Conservation (phyloP, 2,329 filamentous ascomycete genomes). For the Cladosporium sp. region DNA sequence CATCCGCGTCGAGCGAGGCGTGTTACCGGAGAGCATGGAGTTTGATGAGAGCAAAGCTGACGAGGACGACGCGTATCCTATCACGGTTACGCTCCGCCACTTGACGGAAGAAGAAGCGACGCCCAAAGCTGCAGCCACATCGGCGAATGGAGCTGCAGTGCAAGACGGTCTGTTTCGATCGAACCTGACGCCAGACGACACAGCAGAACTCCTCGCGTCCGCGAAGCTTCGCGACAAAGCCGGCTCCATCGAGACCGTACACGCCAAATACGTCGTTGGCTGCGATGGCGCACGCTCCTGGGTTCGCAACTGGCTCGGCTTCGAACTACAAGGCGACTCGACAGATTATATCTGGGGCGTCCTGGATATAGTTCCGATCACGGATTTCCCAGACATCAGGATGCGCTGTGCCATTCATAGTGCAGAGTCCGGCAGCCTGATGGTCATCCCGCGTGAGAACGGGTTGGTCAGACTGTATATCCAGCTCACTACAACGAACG, state of each 20-base stretch:
- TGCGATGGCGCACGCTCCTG: neutral
- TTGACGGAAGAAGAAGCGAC: conserved; percentile 60
- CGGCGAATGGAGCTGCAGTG: neutral
- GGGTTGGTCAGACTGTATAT: conserved; percentile 32
- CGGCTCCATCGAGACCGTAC: conserved; percentile 35
- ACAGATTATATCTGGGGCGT: conserved; percentile 36
- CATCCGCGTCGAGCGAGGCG: conserved; percentile 59
- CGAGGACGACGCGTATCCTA: conserved; percentile 57
- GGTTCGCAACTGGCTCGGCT: neutral
- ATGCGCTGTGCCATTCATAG: conserved; percentile 78
- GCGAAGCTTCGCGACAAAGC: conserved; percentile 28
- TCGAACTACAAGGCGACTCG: neutral
- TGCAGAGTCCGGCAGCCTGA: conserved; percentile 64
- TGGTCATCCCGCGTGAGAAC: conserved; percentile 71
- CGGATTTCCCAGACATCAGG: conserved; percentile 64
- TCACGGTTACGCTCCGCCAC: conserved; percentile 60
- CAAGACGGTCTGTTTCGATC: neutral
- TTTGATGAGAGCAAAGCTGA: conserved; percentile 55
- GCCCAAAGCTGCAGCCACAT: conserved; percentile 33
- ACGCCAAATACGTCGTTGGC: neutral
- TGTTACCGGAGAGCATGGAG: conserved; percentile 57
- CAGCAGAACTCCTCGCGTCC: conserved; percentile 15
- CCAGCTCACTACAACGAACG: conserved; percentile 39
- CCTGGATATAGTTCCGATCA: conserved; percentile 32
- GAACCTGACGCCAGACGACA: neutral